A percentile compares a stretch with the other conserved stretches of the same genome.
Evolutionary conservation across 1,139 yeast genomes (phyloP).

Genomic region (Zhuliangozyma parablackwelliae): DNA sequence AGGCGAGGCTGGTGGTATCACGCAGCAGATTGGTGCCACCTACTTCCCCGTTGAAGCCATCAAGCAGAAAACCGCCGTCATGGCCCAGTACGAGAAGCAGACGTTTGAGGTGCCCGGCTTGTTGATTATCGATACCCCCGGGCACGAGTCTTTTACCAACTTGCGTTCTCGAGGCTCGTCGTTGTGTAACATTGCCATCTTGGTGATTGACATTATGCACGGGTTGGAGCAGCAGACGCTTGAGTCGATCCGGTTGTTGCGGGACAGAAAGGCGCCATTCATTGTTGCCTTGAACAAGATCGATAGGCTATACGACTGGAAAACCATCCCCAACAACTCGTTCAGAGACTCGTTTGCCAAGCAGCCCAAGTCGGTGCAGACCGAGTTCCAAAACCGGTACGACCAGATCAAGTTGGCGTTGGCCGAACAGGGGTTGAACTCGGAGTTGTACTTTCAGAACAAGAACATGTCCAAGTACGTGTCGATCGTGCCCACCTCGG

Average conservation of each 20-base stretch:
- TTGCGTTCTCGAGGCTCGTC: slow-evolving; percentile 98
- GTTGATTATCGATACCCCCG: slow-evolving; percentile 95
- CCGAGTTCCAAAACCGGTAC: slow-evolving; percentile 85
- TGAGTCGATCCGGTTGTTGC: slow-evolving; percentile 84
- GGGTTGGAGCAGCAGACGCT: slow-evolving; percentile 97
- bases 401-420: slow-evolving; percentile 84
- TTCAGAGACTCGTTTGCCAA: slow-evolving; percentile 89
- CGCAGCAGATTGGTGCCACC: slow-evolving; percentile 99
- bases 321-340: slow-evolving; percentile 81
- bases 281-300: slow-evolving; percentile 95
- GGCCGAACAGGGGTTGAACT: slow-evolving; percentile 97
- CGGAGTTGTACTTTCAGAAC: slow-evolving; percentile 93
- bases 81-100: slow-evolving; percentile 82
- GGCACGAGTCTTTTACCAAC: slow-evolving; percentile 98
- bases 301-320: slow-evolving; percentile 96
- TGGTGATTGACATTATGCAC: slow-evolving; percentile 98
- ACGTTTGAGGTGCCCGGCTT: slow-evolving; percentile 95
- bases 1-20: slow-evolving; percentile 99
- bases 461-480: slow-evolving; percentile 89
- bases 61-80: slow-evolving; percentile 82
- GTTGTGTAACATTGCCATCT: slow-evolving; percentile 95
- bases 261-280: slow-evolving; percentile 97
- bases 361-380: slow-evolving; percentile 80
- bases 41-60: slow-evolving; percentile 97
- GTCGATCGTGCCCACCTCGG: slow-evolving; percentile 96